Percentiles rank a stretch among this genome's conserved stretches.
Evolutionary conservation across 805 yeast species (phyloP).

Genomic region (Nakazawaea populi): DNA sequence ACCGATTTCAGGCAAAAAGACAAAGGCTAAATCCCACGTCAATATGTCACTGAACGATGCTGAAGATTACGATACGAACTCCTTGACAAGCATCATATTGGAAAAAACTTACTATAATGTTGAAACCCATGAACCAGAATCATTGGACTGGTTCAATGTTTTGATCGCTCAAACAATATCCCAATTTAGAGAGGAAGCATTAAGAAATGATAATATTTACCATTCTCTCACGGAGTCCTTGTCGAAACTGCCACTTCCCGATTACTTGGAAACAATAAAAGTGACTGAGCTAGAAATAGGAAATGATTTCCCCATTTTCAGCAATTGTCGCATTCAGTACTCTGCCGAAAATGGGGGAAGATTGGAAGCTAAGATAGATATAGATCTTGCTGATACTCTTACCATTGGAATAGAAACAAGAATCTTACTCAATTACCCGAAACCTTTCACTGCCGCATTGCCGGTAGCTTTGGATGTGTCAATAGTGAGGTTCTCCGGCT

Average conservation of each 20-base stretch:
- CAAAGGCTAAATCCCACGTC: slow-evolving; percentile 18
- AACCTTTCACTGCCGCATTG: slow-evolving; percentile 75
- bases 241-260: slow-evolving; percentile 61
- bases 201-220: slow-evolving; percentile 76
- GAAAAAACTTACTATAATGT: slow-evolving; percentile 94
- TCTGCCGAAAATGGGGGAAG: slow-evolving; percentile 48
- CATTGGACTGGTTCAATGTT: slow-evolving; percentile 96
- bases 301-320: slow-evolving; percentile 90
- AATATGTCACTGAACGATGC: slow-evolving; percentile 18
- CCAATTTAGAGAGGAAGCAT: slow-evolving; percentile 85
- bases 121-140: slow-evolving; percentile 78
- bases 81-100: slow-evolving; percentile 40
- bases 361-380: slow-evolving; percentile 84
- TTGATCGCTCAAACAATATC: slow-evolving; percentile 85
- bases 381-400: slow-evolving; percentile 80
- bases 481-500: slow-evolving; percentile 85
- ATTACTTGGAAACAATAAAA: slow-evolving; percentile 68
- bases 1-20: slow-evolving; percentile 29
- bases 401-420: slow-evolving; percentile 83
- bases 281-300: slow-evolving; percentile 91
- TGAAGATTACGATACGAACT: slow-evolving; percentile 25
- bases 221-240: slow-evolving; percentile 69
- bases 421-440: slow-evolving; percentile 73
- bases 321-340: slow-evolving; percentile 80
- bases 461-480: slow-evolving; percentile 86